phyloP scores from a whole-genome alignment of 2,329 filamentous ascomycete species.

The Arthrobotrys pseudoclavata region DNA sequence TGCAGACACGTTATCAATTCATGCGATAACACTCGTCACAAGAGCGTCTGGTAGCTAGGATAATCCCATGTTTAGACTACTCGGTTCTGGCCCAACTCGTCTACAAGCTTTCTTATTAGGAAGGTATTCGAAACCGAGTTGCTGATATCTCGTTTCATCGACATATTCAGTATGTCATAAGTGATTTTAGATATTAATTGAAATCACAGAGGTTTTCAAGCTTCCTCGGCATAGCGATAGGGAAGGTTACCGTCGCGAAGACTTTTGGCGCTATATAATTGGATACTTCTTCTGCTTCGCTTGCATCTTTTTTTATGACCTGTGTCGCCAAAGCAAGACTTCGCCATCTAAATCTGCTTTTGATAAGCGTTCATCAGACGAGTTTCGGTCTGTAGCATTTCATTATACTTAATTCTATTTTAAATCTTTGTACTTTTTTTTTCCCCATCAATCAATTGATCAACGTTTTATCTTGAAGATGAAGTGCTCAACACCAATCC shows the following conservation, averaged over 20 bases:
- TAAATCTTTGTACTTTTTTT: neutral
- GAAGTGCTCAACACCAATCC: slow-evolving; percentile 23
- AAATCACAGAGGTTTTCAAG: neutral
- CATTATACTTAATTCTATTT: neutral
- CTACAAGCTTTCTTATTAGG: slow-evolving; percentile 17
- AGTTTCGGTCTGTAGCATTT: neutral
- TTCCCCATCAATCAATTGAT: neutral
- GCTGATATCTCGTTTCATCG: slow-evolving; percentile 44
- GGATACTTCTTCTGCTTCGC: neutral
- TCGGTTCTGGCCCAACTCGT: slow-evolving; percentile 23
- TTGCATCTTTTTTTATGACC: neutral
- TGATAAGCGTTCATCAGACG: slow-evolving; percentile 16
- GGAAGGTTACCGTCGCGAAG: slow-evolving; percentile 16
- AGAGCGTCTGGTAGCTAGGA: slow-evolving; percentile 1
- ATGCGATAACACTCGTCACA: slow-evolving; percentile 40
- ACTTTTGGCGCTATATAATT: slow-evolving; percentile 2
- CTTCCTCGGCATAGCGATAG: slow-evolving; percentile 11
- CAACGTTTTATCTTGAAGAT: slow-evolving; percentile 1
- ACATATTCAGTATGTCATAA: slow-evolving; percentile 18
- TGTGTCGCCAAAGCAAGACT: neutral
- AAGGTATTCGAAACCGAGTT: slow-evolving; percentile 28
- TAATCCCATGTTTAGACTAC: slow-evolving; percentile 9
- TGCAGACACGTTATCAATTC: slow-evolving; percentile 39
- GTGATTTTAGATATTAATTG: neutral
- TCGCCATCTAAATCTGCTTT: slow-evolving; percentile 3